phyloP scores from a whole-genome alignment of 306 rosid genomes.

The Vigna nakashimae region DNA sequence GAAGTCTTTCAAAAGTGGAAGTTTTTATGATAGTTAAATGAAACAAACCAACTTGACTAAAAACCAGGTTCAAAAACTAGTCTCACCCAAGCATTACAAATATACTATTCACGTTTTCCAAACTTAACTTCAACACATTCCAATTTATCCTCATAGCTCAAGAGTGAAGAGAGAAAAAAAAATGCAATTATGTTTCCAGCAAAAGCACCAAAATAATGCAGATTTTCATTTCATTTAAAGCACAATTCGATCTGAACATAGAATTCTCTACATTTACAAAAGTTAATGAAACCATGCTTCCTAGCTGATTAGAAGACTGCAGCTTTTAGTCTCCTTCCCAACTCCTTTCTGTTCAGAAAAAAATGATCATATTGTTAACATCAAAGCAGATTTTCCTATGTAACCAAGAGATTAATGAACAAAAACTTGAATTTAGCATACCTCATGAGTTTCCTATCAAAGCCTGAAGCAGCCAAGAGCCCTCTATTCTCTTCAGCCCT shows the following conservation, averaged over 20 bases:
- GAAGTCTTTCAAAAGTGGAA: no score
- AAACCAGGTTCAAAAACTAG: neutral
- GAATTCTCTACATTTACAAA: slow-evolving; percentile 34
- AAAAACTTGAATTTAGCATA: slow-evolving; percentile 14
- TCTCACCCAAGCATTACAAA: neutral
- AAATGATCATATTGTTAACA: neutral
- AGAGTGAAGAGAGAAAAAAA: neutral
- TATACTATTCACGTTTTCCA: neutral
- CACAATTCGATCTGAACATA: neutral
- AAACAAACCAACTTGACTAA: neutral
- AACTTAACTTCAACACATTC: neutral
- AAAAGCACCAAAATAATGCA: neutral
- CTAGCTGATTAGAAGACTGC: slow-evolving; percentile 33
- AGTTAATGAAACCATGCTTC: neutral
- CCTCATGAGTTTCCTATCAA: slow-evolving; percentile 78
- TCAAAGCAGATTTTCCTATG: slow-evolving; percentile 3
- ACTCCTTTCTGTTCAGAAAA: slow-evolving; percentile 58
- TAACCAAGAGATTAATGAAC: neutral
- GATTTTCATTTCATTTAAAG: neutral
- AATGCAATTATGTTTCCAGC: neutral
- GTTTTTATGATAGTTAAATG: neutral
- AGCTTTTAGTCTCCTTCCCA: slow-evolving; percentile 65
- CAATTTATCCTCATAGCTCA: neutral
- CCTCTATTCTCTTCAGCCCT: slow-evolving; percentile 97
- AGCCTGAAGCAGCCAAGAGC: slow-evolving; percentile 70